phyloP scores from a whole-genome alignment of 352 stramenopile genomes.

The Globisporangium nodosum region DNA sequence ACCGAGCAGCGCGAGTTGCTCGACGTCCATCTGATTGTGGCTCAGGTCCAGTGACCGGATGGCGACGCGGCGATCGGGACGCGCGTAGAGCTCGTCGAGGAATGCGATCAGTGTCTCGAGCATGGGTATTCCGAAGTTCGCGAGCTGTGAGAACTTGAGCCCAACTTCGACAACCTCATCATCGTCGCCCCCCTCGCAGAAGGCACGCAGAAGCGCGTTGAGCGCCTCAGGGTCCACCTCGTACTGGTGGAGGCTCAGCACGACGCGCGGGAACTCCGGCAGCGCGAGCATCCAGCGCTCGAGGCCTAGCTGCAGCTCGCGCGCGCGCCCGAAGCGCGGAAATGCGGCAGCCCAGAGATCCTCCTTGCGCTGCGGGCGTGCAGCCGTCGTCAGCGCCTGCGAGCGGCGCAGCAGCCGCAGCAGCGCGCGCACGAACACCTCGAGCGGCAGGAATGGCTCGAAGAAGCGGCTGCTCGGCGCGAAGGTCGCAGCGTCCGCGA shows the following conservation, averaged over 20 bases:
- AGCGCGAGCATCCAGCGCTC: constrained; percentile 7
- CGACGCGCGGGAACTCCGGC: constrained; percentile 1
- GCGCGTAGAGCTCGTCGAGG: constrained; percentile 1
- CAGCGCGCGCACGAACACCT: background rate
- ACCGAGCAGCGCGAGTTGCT: constrained; percentile 6
- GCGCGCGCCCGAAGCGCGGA: background rate
- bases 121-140: background rate
- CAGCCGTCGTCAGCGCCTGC: background rate
- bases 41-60: constrained; percentile 9
- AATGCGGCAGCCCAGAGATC: constrained; percentile 5
- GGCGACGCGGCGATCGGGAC: background rate
- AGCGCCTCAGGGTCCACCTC: background rate
- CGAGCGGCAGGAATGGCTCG: constrained; percentile 2
- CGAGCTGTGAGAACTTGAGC: constrained; percentile 7
- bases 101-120: constrained; percentile 1
- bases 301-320: constrained; percentile 1
- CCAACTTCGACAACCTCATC: background rate
- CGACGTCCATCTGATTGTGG: constrained; percentile 6
- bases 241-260: constrained; percentile 9
- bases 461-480: background rate
- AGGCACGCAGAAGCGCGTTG: background rate
- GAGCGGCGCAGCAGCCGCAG: background rate
- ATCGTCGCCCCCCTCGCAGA: no score
- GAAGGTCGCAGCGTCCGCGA: constrained; percentile 6
- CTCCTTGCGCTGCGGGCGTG: background rate